These are phyloP conservation scores for Cruciata laevipes DNA, from an alignment of 257 asterid genomes.

Conservation along the genomic window DNA sequence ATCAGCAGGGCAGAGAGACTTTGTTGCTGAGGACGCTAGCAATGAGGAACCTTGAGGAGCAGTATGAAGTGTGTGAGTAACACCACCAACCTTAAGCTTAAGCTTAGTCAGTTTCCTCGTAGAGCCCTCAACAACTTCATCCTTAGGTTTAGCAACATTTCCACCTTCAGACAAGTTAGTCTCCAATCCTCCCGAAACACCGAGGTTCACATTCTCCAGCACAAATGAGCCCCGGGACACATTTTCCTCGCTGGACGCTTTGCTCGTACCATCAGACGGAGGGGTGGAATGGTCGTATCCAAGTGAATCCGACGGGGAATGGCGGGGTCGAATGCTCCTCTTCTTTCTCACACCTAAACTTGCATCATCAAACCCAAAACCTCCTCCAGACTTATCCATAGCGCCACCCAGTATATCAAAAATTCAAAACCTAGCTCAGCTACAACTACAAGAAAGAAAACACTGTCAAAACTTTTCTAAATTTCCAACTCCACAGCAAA, in stretches of 20 bases:
- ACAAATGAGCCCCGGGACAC: slow-evolving; percentile 13
- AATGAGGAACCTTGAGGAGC: slow-evolving; percentile 40
- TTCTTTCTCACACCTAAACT: slow-evolving; percentile 36
- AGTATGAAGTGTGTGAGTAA: slow-evolving; percentile 57
- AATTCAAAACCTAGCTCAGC: slow-evolving; percentile 1
- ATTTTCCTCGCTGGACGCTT: slow-evolving; percentile 47
- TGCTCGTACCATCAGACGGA: slow-evolving; percentile 40
- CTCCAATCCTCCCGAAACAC: slow-evolving; percentile 27
- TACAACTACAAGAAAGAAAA: not conserved
- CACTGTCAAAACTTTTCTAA: not conserved
- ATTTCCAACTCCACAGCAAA: not conserved
- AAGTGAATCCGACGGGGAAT: slow-evolving; percentile 42
- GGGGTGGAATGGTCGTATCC: slow-evolving; percentile 44
- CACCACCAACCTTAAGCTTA: slow-evolving; percentile 82
- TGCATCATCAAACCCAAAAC: slow-evolving; percentile 22
- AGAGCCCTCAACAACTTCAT: slow-evolving; percentile 24
- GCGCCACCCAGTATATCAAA: not conserved
- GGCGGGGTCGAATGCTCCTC: slow-evolving; percentile 55
- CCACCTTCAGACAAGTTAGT: slow-evolving; percentile 33
- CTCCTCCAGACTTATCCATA: slow-evolving; percentile 50
- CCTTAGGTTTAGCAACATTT: slow-evolving; percentile 23
- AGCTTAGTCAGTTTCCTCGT: slow-evolving; percentile 47
- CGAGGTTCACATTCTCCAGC: slow-evolving; percentile 20
- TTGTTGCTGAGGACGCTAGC: slow-evolving; percentile 38
- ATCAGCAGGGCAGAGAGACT: slow-evolving; percentile 37